Evolutionary conservation across 2,329 filamentous ascomycete genomes (phyloP).

Genomic region (Pyricularia grisea): DNA sequence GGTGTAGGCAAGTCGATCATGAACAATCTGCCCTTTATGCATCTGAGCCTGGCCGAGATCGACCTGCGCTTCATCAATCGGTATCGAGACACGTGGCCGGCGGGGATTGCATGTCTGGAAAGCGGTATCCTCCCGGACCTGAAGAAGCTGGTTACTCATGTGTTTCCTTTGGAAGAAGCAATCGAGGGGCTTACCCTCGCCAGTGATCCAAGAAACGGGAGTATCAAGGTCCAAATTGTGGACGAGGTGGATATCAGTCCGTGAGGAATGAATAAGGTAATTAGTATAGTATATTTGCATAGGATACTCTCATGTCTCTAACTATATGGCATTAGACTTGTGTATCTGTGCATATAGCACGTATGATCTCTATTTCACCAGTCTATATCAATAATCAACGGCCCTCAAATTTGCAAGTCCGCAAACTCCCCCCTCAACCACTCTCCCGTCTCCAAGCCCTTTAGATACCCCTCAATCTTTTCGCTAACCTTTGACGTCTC

Average conservation of each 20-base stretch:
- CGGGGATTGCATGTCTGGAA: conserved; percentile 50
- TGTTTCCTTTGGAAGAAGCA: conserved; percentile 51
- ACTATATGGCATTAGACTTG: too few species aligned
- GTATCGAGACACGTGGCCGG: conserved; percentile 61
- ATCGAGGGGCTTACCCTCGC: conserved; percentile 45
- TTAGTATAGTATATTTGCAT: too few species aligned
- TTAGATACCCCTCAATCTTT: conserved; percentile 11
- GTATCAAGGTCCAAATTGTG: conserved; percentile 52
- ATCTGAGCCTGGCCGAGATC: conserved; percentile 55
- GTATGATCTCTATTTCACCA: not conserved
- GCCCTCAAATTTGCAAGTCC: conserved; percentile 8
- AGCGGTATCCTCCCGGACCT: conserved; percentile 48
- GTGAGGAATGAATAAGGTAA: too few species aligned
- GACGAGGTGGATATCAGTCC: conserved; percentile 27
- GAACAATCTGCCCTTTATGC: conserved; percentile 61
- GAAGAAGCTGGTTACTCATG: conserved; percentile 53
- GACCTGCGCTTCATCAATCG: conserved; percentile 63
- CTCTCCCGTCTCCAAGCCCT: conserved; percentile 20
- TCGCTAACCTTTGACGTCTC: conserved; percentile 27
- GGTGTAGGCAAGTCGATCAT: conserved; percentile 52
- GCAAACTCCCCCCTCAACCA: conserved; percentile 20
- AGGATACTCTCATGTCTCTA: too few species aligned
- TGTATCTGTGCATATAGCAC: not conserved
- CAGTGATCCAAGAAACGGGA: conserved; percentile 39
- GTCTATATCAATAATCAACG: not conserved